Base-by-base conservation (phyloP, 148 eudicot species). In the Rhododendron mucronatum region DNA sequence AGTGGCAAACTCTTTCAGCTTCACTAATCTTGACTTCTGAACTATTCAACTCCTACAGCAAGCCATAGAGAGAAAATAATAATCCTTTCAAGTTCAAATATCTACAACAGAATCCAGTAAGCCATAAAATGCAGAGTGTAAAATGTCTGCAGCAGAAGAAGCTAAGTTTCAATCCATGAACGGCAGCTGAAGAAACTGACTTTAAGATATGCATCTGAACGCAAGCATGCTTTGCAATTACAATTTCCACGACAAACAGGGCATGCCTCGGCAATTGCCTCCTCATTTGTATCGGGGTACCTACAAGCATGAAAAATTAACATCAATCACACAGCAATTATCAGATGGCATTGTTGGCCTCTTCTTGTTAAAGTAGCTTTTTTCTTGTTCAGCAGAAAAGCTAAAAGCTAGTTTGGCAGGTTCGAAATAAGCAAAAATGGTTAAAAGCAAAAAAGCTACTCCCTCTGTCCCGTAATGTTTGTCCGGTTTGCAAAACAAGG, bases 161-260 rank as follows among this genome's bases (percentile, higher is more conserved):
- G 65, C 65, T 59, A 59, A 59, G 23, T 59, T 59, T 59, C 4
- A 4, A 59, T n/a, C 65, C n/a, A 20, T 59, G 65, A 59, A 47
- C 50, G 21, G 35, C 12, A 51, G 59, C 15, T 35, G 7, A 67
- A 55, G 18, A 86, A 71, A 84, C 76, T 23, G 65, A 91, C 92
- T 65, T 69, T 71, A 44, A 33, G 73, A 67, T 55, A 41, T 23
- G 3, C 50, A 7, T 88, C 86, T 80, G 80, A 16, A 7, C 86
- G 87, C 83, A 91, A 81, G 87, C 94, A 92, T 26, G 81, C 47
- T 82, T 88, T 91, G 91, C 93, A 92, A 28, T 91, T 92, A 86
- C 94, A 92, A 69, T 90, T 90, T 23, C 78, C 88, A n/a, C 59
- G 82, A 87, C 94, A 92, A 78, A 88, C 88, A 28, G 94, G 94